Base-by-base conservation (phyloP, 345 rosid species). In the Gossypium australe region DNA sequence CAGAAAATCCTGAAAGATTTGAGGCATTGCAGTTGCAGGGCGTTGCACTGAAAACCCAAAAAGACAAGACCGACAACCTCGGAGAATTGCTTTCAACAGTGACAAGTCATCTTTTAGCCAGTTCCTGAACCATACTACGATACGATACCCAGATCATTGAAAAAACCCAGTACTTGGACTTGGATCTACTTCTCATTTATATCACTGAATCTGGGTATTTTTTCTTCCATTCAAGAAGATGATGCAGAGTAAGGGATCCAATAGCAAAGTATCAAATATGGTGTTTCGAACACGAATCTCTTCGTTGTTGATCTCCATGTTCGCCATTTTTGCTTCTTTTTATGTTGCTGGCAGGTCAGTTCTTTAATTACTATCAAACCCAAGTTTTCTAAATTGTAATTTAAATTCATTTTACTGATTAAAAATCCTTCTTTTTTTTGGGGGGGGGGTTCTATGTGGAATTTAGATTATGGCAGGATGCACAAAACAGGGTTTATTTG, bases 391-490 rank as follows among this genome's bases (percentile, higher is more conserved):
- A 2, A 25, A 38, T 9, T 56, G 71, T 18, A 29, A 11, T 65
- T 7, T 44, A 4, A 47, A 67, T 67, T 41, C 17, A 11, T 10
- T 59, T 45, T 57, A 45, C 67, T 45, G 75, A 59, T 45, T 22
- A 59, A 1, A 59, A 43, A 45, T 72, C 65, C 22, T 43, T 72
- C 16, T 6, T 58, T 58, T 20, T 48, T 69, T 16, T 9, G 27
- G 27, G 27, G 29, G 27, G 22, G 4, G 4, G 34, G 4, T 38
- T 52, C 8, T 51, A 59, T 66, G 27, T 24, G 72, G 52, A 73
- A 49, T 0, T 44, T 51, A 95, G 98, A 67, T 76, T 93, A 56
- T 95, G 98, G 99, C 96, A 87, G 88, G 97, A 93, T 72, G 88
- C 99, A 2, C 90, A 90, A 80, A 88, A 78, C 78, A 86, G 98